phyloP scores from a whole-genome alignment of 1,139 yeast genomes.

The Yamadazyma kanchanaburiensis region DNA sequence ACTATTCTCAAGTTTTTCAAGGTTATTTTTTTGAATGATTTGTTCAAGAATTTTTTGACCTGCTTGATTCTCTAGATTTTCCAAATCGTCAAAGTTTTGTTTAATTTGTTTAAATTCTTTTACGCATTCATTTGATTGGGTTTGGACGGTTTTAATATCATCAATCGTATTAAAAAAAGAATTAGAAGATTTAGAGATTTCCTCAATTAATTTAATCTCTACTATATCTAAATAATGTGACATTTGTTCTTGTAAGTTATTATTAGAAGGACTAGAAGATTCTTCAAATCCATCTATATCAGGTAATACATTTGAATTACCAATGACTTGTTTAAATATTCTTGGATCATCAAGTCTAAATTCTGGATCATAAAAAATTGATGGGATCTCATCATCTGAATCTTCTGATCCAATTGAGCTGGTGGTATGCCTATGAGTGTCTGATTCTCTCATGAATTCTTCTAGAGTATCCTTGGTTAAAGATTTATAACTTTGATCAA shows the following conservation, averaged over 20 bases:
- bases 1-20: constrained; percentile 60
- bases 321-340: constrained; percentile 70
- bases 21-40: constrained; percentile 54
- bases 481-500: constrained; percentile 46
- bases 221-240: constrained; percentile 83
- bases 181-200: constrained; percentile 79
- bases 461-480: constrained; percentile 50
- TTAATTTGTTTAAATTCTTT: constrained; percentile 45
- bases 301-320: constrained; percentile 41
- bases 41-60: constrained; percentile 54
- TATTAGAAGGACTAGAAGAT: constrained; percentile 22
- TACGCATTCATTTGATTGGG: constrained; percentile 53
- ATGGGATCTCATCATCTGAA: constrained; percentile 48
- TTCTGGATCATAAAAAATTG: constrained; percentile 60
- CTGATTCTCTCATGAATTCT: constrained; percentile 25
- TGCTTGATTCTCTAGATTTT: constrained; percentile 46
- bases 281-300: constrained; percentile 18
- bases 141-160: constrained; percentile 64
- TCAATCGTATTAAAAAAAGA: constrained; percentile 83
- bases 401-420: constrained; percentile 3
- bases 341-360: constrained; percentile 89
- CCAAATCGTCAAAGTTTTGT: constrained; percentile 38
- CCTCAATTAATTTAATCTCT: constrained; percentile 75
- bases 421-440: constrained; percentile 3
- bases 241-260: constrained; percentile 73